Evolutionary conservation across 768 basidiomycete genomes (phyloP), one percentile per base, ranked within the genome.

Genomic region (Hygrophorus russula): DNA sequence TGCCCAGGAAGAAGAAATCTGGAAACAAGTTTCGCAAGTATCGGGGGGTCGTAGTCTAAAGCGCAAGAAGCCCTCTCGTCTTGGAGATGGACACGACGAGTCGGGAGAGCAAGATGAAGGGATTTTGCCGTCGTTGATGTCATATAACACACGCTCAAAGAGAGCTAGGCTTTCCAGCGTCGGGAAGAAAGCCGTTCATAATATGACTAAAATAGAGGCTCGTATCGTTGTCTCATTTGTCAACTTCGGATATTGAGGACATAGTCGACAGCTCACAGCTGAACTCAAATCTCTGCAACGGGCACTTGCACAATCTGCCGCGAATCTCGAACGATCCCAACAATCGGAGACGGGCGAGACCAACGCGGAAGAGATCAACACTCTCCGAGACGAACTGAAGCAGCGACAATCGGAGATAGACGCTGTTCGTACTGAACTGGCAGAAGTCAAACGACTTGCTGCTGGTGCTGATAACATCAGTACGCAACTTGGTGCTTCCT

Each of bases 151-250:
- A 10, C 38, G 45, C 24, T n/a, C 28, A 7, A 51, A 53, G 27
- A 42, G 51, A 10, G 31, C 42, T n/a, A 45, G 47, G 30, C 17
- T 36, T 30, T 43, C 51, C 1, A 27, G 7, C 12, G 31, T 41
- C 11, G 49, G 34, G 1, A 41, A 32, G 19, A 64, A 61, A 38
- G 45, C 62, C 0, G 35, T 59, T 4, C 55, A 57, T 18, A 61
- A 57, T 40, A 59, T 65, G 60, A 68, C 61, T 14, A 69, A 71
- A 49, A 56, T 63, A 12, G 61, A 72, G 66, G 70, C 70, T 43
- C 27, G 58, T 42, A 28, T 20, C 7, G 24, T 7, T 7, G 24
- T 39, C 13, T 35, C 7, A 6, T 29, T 13, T 6, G 28, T 36
- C 2, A 15, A 37, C 10, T 20, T 39, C 28, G 29, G 34, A 17